Evolutionary conservation across 805 yeast genomes (phyloP), one percentile per base, ranked within the genome.

Genomic region (Candida cerambycidarum): DNA sequence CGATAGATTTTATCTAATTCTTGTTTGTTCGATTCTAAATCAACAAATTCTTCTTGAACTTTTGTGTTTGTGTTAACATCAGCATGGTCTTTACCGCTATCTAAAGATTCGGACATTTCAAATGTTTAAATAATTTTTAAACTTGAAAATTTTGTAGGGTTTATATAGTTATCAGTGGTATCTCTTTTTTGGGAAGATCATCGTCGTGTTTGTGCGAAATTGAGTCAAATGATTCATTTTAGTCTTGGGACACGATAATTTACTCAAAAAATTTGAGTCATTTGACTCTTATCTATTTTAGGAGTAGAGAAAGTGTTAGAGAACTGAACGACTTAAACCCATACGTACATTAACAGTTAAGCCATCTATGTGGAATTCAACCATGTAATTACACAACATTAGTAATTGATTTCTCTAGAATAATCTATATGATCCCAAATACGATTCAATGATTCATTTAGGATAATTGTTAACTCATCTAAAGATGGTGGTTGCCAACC

Each of bases 1-100:
- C 84, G 59, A 59, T 86, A 82, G 27, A 81, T 67, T 31, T 61
- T 64, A 53, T 82, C 81, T 32, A 82, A 62, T 38, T 69, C 62
- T 34, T 65, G 63, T 14, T 19, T 37, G 18, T 41, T 28, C 2
- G 32, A 17, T 15, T 36, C 39, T 27, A 36, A 25, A 12, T 36
- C 39, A 23, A 34, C 29, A 3, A 21, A 32, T 8, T 21, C 17
- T 21, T 14, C 29, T 34, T 23, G 38, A 21, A 12, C 15, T 7
- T 34, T 23, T 25, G 29, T 25, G n/a, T 25, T 23, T 13, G 23
- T 24, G 13, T 21, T 24, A 9, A 16, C 16, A 34, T 18, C 38
- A 5, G n/a, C 38, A 13, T 6, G 13, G 9, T 34, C 29, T 10
- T 34, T 34, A 13, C 18, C 14, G n/a, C 29, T 34, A 24, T 34